Evolutionary conservation across 257 asterid genomes (phyloP), one percentile per base, ranked within the genome.

Genomic region (Solanum clarkiae): DNA sequence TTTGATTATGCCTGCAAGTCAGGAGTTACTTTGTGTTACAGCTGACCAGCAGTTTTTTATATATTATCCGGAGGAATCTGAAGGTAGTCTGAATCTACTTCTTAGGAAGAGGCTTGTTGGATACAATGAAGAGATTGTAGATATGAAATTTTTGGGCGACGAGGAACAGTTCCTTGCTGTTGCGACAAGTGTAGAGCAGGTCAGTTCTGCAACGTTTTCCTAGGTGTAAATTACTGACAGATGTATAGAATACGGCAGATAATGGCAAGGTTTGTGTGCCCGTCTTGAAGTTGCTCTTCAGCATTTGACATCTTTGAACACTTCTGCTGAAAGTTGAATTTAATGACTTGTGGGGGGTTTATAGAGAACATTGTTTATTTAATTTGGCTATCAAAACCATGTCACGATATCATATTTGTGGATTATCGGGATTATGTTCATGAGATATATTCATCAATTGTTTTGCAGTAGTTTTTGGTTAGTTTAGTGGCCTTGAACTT

Each of bases 31-130:
- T 22, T 94, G 98, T 87, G 98, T 90, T 88, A 97, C 99, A 49
- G 98, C 92, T 86, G 99, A 97, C 86, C 99, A 95, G 89, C 99
- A 97, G 90, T 97, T 97, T 91, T 93, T 95, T 75, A 84, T 94
- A 74, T 97, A 95, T 90, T 94, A 87, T 88, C 88, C 90, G 26
- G 91, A 87, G 83, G 91, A 89, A 85, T 87, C 89, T 84, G 93
- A 92, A 72, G 91, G 90, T 80, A 86, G 89, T 83, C 90, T 92
- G 88, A 88, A 89, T 85, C 84, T 97, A 51, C 85, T 84, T 86
- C 90, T 97, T 53, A 90, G 84, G 85, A 97, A 92, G 89, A 91
- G 99, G 89, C 94, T 97, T 53, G 89, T 94, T 84, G 99, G 99
- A 63, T 94, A 94, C 89, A 97, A 97, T 88, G 99, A 94, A 92